Evolutionary conservation across 169 alveolate genomes (phyloP).

Genomic region (Plasmodium adleri): DNA sequence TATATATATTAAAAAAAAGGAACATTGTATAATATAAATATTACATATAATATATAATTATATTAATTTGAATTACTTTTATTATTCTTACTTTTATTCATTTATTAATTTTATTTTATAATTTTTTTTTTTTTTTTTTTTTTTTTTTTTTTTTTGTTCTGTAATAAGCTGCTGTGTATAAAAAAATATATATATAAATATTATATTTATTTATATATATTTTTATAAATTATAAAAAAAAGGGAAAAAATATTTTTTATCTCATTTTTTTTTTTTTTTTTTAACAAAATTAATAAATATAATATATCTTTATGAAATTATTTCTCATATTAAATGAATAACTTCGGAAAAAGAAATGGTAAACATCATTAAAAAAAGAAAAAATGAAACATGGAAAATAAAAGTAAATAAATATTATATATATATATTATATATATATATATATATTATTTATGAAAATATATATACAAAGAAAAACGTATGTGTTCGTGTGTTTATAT

Average conservation of each 20-base stretch:
- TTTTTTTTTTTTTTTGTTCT: too few relatives aligned
- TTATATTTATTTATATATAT: too few relatives aligned
- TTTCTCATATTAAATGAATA: conserved; percentile 68
- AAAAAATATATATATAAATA: too few relatives aligned
- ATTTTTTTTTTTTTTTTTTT: too few relatives aligned
- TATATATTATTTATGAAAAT: conserved; percentile 1
- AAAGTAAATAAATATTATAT: not conserved
- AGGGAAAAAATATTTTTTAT: not conserved
- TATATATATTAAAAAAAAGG: too few relatives aligned
- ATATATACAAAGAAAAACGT: not conserved
- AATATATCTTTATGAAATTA: not conserved
- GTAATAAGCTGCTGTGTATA: too few relatives aligned
- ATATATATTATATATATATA: not conserved
- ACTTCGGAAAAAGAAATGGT: conserved; percentile 62
- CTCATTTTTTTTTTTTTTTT: conserved; percentile 29
- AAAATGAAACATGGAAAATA: conserved; percentile 1
- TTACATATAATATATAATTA: too few relatives aligned
- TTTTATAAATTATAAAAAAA: too few relatives aligned
- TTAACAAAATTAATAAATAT: conserved; percentile 17
- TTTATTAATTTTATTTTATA: too few relatives aligned
- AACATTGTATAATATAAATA: too few relatives aligned
- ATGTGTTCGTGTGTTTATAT: not conserved
- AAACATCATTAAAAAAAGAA: not conserved
- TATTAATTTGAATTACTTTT: too few relatives aligned
- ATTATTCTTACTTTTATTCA: too few relatives aligned